Evolutionary conservation across 2,329 filamentous ascomycete genomes (phyloP).

Genomic region (Pseudogymnoascus sp.): DNA sequence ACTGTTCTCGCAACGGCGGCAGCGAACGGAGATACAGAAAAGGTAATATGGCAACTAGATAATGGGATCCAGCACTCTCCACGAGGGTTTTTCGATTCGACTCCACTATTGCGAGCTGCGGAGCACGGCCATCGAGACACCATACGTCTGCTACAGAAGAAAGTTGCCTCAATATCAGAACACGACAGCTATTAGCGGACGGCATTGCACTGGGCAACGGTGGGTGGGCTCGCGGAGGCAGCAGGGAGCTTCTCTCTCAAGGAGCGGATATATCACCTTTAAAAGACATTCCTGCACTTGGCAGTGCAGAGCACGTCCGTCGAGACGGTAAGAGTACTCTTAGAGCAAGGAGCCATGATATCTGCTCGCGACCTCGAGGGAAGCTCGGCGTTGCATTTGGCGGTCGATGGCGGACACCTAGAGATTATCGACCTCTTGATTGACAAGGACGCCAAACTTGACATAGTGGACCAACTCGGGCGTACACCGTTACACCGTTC

Average conservation of each 20-base stretch:
- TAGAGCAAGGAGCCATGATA: not conserved
- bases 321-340: conserved; percentile 10
- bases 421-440: conserved; percentile 10
- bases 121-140: conserved; percentile 13
- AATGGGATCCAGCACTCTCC: not conserved
- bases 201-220: conserved; percentile 10
- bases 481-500: conserved; percentile 9
- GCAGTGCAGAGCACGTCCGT: conserved; percentile 10
- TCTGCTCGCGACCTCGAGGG: conserved; percentile 11
- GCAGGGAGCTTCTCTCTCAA: not conserved
- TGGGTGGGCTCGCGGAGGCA: not conserved
- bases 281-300: conserved; percentile 12
- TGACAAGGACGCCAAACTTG: conserved; percentile 6
- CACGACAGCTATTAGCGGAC: conserved; percentile 22
- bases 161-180: conserved; percentile 10
- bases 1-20: not conserved
- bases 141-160: conserved; percentile 11
- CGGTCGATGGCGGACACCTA: conserved; percentile 7
- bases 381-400: conserved; percentile 13
- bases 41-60: not conserved
- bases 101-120: conserved; percentile 8
- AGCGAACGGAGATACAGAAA: not conserved
- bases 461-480: conserved; percentile 7
- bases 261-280: conserved; percentile 10
- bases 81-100: not conserved